Percentiles rank a stretch among this genome's conserved stretches.
These are phyloP conservation scores for Phytophthora ohioensis DNA, from an alignment of 352 stramenopile genomes.

Conservation along the genomic window DNA sequence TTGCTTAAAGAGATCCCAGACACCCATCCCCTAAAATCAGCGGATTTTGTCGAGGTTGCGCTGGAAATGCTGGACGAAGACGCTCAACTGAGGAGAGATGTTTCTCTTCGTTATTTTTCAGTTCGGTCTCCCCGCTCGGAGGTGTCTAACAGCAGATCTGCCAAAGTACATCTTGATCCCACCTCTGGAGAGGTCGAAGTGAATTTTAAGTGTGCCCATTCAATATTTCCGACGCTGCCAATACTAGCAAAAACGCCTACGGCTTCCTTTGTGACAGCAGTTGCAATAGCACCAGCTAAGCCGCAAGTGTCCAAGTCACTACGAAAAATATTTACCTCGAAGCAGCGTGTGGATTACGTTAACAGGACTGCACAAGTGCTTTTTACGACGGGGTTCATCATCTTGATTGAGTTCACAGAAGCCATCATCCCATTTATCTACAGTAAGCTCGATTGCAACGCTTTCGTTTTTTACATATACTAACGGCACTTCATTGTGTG, in stretches of 20 bases:
- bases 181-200: conserved; percentile 1
- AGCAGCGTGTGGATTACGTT: conserved; percentile 24
- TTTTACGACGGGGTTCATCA: conserved; percentile 43
- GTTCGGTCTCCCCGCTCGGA: neutral
- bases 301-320: neutral
- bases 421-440: conserved; percentile 50
- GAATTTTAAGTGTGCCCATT: neutral
- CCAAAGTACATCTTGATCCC: conserved; percentile 11
- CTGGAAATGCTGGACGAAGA: conserved; percentile 29
- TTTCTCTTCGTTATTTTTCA: conserved; percentile 19
- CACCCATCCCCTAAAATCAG: conserved; percentile 15
- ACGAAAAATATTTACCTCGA: conserved; percentile 3
- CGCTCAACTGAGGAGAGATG: conserved; percentile 1
- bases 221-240: conserved; percentile 1
- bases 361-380: conserved; percentile 34
- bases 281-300: neutral
- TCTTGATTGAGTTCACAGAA: conserved; percentile 49
- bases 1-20: conserved; percentile 23
- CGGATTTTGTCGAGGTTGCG: conserved; percentile 33
- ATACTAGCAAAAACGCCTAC: conserved; percentile 14
- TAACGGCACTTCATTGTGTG: too few relatives aligned
- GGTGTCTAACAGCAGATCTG: neutral
- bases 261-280: conserved; percentile 8
- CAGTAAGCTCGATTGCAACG: conserved; percentile 20
- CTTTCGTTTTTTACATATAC: too few relatives aligned